Evolutionary conservation across 1,284 basidiomycete genomes (phyloP).

Genomic region (Microbotryum lychnidis-dioicae): DNA sequence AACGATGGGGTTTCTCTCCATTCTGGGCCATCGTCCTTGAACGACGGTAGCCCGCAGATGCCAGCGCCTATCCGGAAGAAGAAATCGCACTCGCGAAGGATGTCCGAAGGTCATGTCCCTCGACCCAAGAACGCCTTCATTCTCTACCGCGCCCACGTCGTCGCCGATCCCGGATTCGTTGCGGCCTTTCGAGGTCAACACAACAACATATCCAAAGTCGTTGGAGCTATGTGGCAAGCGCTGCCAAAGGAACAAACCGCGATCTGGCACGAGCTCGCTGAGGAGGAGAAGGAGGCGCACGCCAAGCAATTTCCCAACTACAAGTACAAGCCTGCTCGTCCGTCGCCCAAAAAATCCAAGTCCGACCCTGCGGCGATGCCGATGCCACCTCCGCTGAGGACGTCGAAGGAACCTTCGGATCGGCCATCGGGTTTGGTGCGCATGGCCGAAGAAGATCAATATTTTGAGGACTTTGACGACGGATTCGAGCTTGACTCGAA

Average conservation of each 20-base stretch:
- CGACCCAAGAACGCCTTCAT: slow-evolving; percentile 89
- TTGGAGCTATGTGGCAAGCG: slow-evolving; percentile 19
- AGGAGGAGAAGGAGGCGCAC: slow-evolving; percentile 20
- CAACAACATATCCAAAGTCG: slow-evolving; percentile 17
- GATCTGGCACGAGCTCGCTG: slow-evolving; percentile 22
- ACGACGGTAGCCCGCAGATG: too few relatives aligned
- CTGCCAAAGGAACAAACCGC: slow-evolving; percentile 5
- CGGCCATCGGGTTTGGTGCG: too few relatives aligned
- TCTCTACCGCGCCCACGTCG: slow-evolving; percentile 79
- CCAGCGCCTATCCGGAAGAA: neutral
- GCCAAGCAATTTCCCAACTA: slow-evolving; percentile 16
- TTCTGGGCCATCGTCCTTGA: neutral
- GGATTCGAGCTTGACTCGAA: too few relatives aligned
- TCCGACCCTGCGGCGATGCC: neutral
- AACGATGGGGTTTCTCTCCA: neutral
- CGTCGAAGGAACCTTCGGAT: too few relatives aligned
- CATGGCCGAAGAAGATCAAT: too few relatives aligned
- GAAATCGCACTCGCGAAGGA: slow-evolving; percentile 17
- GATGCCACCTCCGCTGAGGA: too few relatives aligned
- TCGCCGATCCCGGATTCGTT: slow-evolving; percentile 66
- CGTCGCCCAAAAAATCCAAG: neutral
- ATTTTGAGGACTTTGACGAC: too few relatives aligned
- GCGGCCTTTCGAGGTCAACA: slow-evolving; percentile 41
- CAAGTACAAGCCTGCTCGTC: slow-evolving; percentile 9
- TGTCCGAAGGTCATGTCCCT: slow-evolving; percentile 58